Base-by-base conservation (phyloP, 2,329 filamentous ascomycete species). In the Exophiala calicioides region DNA sequence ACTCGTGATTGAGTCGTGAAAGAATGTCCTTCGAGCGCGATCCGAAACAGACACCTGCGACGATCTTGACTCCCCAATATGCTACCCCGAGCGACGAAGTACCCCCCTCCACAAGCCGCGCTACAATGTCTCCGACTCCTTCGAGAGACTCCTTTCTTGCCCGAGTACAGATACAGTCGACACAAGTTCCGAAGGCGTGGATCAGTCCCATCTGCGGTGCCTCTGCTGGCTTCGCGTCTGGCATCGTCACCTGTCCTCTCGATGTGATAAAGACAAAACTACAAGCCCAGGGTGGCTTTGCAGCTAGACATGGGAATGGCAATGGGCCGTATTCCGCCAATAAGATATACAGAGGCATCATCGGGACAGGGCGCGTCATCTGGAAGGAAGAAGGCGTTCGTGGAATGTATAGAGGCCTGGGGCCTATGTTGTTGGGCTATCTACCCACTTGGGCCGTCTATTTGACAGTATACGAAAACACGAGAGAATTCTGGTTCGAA, bases 231-330 rank as follows among this genome's bases (percentile, higher is more conserved):
- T 88, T 97, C 62, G 90, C 89, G 16, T 95, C 90, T 5, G 93
- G 93, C 39, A 81, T 98, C 45, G 88, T 96, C 56, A 97, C 91
- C 42, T 98, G 93, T 67, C 93, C 93, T 31, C 83, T 98, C 59
- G 93, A 98, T 75, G 93, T 98, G 53, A 97, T 98, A 70, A 98
- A 98, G 75, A 98, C 93, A 33, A 97, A 96, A 69, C 72, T 98
- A 51, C 93, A 98, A 68, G 91, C 90, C 12, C 93, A 97, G 67
- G 91, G 91, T 55, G 88, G 89, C 15, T 94, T 95, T 68, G 58
- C 78, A 71, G 57, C 68, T 68, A 63, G 76, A 20, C n/a, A n/a
- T n/a, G n/a, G n/a, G n/a, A 65, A 69, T 52, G 62, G 76, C 15
- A 66, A 70, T 50, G 62, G 65, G 36, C 68, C 66, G 33, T 59